These are phyloP conservation scores for Aureobasidium sp. DNA, from an alignment of 2,329 filamentous ascomycete genomes.

Conservation along the genomic window DNA sequence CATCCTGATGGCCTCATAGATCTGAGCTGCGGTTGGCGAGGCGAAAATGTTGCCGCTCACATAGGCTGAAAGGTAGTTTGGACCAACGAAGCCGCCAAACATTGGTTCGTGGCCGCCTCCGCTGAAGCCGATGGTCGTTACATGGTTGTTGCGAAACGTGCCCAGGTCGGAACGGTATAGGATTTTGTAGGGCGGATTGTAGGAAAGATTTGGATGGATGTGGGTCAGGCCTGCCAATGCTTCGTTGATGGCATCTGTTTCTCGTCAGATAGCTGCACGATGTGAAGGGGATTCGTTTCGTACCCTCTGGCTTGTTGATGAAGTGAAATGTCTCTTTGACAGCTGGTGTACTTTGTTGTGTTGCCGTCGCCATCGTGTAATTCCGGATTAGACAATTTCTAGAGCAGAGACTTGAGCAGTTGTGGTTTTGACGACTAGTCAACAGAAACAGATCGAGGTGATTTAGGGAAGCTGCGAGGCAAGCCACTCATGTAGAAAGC, in stretches of 20 bases:
- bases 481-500: conserved; percentile 5
- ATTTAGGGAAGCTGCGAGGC: neutral
- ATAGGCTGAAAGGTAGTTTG: conserved; percentile 54
- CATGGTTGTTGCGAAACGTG: conserved; percentile 26
- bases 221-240: conserved; percentile 30
- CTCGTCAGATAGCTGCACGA: neutral
- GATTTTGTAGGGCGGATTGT: conserved; percentile 31
- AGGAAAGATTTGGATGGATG: conserved; percentile 29
- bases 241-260: conserved; percentile 29
- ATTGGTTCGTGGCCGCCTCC: conserved; percentile 48
- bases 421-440: neutral
- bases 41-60: conserved; percentile 59
- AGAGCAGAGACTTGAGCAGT: neutral
- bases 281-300: neutral
- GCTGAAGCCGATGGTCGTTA: conserved; percentile 32
- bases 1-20: conserved; percentile 51
- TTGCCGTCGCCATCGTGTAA: neutral
- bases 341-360: neutral
- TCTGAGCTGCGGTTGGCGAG: conserved; percentile 56
- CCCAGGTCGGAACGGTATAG: conserved; percentile 30
- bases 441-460: neutral
- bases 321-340: conserved; percentile 30
- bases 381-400: too few relatives aligned
- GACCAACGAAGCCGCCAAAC: conserved; percentile 58
- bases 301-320: conserved; percentile 26